Percentiles rank a stretch among this genome's conserved stretches.
These are phyloP conservation scores for Candida freyschussii DNA, from an alignment of 1,139 yeast species.

Conservation along the genomic window DNA sequence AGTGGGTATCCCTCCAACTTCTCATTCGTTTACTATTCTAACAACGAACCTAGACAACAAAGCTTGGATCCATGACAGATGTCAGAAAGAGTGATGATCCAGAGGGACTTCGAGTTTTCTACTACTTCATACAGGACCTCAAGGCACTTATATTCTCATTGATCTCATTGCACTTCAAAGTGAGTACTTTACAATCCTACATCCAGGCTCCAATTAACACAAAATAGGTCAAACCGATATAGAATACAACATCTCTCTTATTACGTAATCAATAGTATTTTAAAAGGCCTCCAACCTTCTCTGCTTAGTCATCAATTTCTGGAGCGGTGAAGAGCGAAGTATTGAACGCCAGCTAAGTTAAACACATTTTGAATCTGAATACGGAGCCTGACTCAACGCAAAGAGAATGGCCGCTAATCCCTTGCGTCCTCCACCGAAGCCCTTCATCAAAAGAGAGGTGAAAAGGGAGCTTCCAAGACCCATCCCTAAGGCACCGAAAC, in stretches of 20 bases:
- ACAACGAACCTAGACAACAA: constrained; percentile 27
- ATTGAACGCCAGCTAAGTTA: too few relatives aligned
- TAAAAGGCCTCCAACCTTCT: too few relatives aligned
- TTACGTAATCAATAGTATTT: too few relatives aligned
- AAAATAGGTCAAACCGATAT: constrained; percentile 11
- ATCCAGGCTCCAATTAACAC: too few relatives aligned
- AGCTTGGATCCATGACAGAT: constrained; percentile 37
- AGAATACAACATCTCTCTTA: too few relatives aligned
- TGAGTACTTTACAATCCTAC: constrained; percentile 12
- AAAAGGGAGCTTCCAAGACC: constrained; percentile 12
- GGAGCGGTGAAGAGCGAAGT: too few relatives aligned
- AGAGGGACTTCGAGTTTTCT: constrained; percentile 40
- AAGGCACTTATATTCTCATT: constrained; percentile 41
- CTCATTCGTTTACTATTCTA: background rate
- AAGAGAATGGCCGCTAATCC: constrained; percentile 16
- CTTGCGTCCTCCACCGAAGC: constrained; percentile 21
- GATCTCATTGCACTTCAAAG: constrained; percentile 40
- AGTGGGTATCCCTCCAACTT: constrained; percentile 15
- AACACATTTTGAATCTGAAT: too few relatives aligned
- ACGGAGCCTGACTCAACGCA: too few relatives aligned
- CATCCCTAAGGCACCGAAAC: constrained; percentile 13
- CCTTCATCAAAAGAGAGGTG: constrained; percentile 13
- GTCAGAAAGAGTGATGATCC: constrained; percentile 38
- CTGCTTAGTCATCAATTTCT: too few relatives aligned
- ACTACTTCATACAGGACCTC: constrained; percentile 39